These are phyloP conservation scores for Trichophyton verrucosum DNA, from an alignment of 2,329 filamentous ascomycete species.

Conservation along the genomic window DNA sequence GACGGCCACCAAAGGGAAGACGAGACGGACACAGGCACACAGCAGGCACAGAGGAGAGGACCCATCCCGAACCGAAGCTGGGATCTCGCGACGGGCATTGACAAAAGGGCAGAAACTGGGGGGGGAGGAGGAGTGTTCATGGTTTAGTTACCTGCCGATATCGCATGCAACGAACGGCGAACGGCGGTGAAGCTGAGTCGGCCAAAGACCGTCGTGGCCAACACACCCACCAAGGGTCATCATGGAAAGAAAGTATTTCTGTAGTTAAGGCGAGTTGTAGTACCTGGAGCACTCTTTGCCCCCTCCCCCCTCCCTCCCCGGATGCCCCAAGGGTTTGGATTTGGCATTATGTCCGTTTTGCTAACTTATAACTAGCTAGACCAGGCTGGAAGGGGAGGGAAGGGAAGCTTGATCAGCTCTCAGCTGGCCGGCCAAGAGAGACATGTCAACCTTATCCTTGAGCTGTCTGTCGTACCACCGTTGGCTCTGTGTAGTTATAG, in stretches of 20 bases:
- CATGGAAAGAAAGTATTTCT: too few relatives aligned
- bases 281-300: too few relatives aligned
- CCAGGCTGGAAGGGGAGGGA: neutral
- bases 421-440: too few relatives aligned
- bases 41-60: neutral
- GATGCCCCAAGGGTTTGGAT: too few relatives aligned
- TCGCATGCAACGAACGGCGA: conserved; percentile 8
- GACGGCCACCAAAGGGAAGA: neutral
- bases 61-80: neutral
- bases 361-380: too few relatives aligned
- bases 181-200: conserved; percentile 13
- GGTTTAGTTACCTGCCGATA: neutral
- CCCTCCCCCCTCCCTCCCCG: neutral
- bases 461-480: too few relatives aligned
- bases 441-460: too few relatives aligned
- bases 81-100: neutral
- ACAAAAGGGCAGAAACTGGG: neutral
- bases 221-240: neutral
- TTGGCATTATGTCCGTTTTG: too few relatives aligned
- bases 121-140: neutral
- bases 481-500: too few relatives aligned
- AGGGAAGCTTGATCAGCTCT: too few relatives aligned
- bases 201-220: neutral
- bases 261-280: too few relatives aligned
- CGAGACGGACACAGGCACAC: neutral